These are phyloP conservation scores for Martensiomyces pterosporus DNA, from an alignment of 192 early-diverging fungal species.

Conservation along the genomic window DNA sequence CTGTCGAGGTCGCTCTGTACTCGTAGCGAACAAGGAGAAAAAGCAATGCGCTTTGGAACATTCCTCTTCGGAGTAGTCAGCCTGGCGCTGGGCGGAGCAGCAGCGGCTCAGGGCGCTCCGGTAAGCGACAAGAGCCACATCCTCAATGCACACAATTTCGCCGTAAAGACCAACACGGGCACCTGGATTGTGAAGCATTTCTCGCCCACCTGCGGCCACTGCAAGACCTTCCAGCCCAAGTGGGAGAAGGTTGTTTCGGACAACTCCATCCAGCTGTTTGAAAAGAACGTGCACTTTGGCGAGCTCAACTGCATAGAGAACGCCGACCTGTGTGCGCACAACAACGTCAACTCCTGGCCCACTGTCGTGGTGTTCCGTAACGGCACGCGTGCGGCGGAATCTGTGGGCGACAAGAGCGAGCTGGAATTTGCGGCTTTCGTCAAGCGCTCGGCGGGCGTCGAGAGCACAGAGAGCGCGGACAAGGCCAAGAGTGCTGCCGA, in stretches of 20 bases:
- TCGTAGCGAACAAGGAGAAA: too few relatives aligned
- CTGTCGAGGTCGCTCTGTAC: too few relatives aligned
- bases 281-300: constrained; percentile 59
- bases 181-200: constrained; percentile 83
- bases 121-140: constrained; percentile 42
- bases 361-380: constrained; percentile 52
- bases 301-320: constrained; percentile 65
- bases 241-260: constrained; percentile 64
- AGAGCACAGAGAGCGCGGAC: constrained; percentile 4
- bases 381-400: constrained; percentile 8
- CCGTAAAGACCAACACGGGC: constrained; percentile 39
- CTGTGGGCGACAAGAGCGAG: constrained; percentile 31
- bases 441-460: background rate
- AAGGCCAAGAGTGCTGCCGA: constrained; percentile 43
- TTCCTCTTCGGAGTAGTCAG: constrained; percentile 12
- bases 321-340: constrained; percentile 56
- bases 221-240: constrained; percentile 70
- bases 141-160: constrained; percentile 47
- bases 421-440: constrained; percentile 17
- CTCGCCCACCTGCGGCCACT: constrained; percentile 82
- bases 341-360: constrained; percentile 55
- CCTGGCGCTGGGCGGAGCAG: constrained; percentile 8
- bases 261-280: constrained; percentile 13
- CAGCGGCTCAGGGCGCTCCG: constrained; percentile 20
- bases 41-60: constrained; percentile 14